Percentiles rank a stretch among this genome's conserved stretches.
phyloP scores from a whole-genome alignment of 495 filamentous ascomycete species.

The Sabuloglossum arenarium region DNA sequence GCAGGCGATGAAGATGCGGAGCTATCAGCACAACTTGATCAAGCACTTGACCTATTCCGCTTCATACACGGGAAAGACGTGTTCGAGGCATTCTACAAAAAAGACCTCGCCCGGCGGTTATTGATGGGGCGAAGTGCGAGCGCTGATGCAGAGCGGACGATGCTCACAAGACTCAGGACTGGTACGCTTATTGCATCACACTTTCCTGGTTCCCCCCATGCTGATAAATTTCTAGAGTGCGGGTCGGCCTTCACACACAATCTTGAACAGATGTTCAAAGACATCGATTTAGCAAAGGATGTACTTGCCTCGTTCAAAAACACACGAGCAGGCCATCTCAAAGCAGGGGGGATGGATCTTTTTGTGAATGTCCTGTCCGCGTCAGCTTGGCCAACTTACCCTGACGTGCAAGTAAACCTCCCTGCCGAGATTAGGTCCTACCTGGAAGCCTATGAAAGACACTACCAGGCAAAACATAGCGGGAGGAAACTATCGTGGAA shows the following conservation, averaged over 20 bases:
- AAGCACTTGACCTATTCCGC: constrained; percentile 80
- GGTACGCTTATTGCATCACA: constrained; percentile 19
- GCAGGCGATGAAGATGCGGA: constrained; percentile 72
- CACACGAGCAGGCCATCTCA: constrained; percentile 25
- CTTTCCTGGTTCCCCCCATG: not conserved
- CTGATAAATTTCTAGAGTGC: constrained; percentile 37
- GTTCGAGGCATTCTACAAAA: constrained; percentile 98
- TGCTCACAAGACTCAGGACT: constrained; percentile 74
- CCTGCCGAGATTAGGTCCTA: constrained; percentile 48
- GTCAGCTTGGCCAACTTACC: constrained; percentile 81
- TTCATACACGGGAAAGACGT: constrained; percentile 96
- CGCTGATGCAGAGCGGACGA: constrained; percentile 84
- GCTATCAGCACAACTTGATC: constrained; percentile 72
- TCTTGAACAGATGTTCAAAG: constrained; percentile 97
- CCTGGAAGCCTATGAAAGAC: constrained; percentile 50
- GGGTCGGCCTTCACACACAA: constrained; percentile 89
- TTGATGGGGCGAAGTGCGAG: constrained; percentile 83
- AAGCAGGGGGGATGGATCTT: constrained; percentile 44
- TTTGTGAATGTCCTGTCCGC: constrained; percentile 71
- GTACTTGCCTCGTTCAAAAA: constrained; percentile 62
- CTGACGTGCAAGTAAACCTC: constrained; percentile 54
- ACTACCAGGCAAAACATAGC: constrained; percentile 73
- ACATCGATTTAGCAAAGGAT: constrained; percentile 74
- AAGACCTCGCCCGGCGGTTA: constrained; percentile 71
- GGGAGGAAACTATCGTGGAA: constrained; percentile 81